Conservation (phyloP, 352 stramenopile genomes). For the Phytophthora brassicae region DNA sequence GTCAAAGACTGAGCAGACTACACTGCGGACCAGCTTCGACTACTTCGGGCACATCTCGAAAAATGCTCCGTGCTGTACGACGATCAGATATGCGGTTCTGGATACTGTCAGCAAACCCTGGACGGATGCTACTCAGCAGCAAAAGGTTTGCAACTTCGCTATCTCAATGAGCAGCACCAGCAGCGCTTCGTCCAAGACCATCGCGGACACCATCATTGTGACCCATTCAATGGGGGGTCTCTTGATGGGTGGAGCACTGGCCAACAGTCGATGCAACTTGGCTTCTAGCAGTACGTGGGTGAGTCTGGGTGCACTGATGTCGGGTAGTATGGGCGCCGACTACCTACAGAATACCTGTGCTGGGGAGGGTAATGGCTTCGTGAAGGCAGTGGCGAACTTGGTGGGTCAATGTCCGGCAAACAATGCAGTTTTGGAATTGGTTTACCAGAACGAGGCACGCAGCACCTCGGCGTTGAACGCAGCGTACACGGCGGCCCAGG, state of each 20-base stretch:
- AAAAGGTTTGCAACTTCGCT: slow-evolving; percentile 30
- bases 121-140: slow-evolving; percentile 22
- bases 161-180: slow-evolving; percentile 20
- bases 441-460: slow-evolving; percentile 25
- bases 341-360: slow-evolving; percentile 33
- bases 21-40: slow-evolving; percentile 10
- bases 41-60: slow-evolving; percentile 30
- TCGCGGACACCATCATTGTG: slow-evolving; percentile 35
- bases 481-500: slow-evolving; percentile 25
- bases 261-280: slow-evolving; percentile 36
- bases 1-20: slow-evolving; percentile 11
- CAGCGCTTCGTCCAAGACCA: slow-evolving; percentile 7
- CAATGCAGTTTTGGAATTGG: slow-evolving; percentile 13
- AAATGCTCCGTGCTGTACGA: slow-evolving; percentile 31
- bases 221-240: slow-evolving; percentile 40
- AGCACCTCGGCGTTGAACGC: slow-evolving; percentile 15
- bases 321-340: slow-evolving; percentile 37
- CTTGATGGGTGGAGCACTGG: slow-evolving; percentile 28
- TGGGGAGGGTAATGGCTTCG: slow-evolving; percentile 16
- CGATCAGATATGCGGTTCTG: slow-evolving; percentile 26
- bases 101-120: slow-evolving; percentile 28
- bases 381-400: slow-evolving; percentile 28
- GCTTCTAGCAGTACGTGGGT: slow-evolving; percentile 31
- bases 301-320: slow-evolving; percentile 34
- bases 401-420: slow-evolving; percentile 31